A percentile compares a stretch with the other conserved stretches of the same genome.
These are phyloP conservation scores for Citrus sp. DNA, from an alignment of 345 rosid species.

Conservation along the genomic window DNA sequence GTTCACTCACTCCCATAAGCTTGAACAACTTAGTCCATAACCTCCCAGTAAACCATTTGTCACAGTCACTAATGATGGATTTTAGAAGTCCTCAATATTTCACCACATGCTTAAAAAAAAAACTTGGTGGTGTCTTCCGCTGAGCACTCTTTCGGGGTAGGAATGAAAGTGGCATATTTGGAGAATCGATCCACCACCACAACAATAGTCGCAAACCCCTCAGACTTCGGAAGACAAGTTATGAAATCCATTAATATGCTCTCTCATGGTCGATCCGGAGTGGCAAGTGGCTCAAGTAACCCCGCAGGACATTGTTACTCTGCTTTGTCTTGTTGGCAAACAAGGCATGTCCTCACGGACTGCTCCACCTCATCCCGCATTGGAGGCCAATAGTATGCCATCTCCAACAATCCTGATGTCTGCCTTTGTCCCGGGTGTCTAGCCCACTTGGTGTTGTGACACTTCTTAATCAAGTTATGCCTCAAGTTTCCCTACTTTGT, in stretches of 20 bases:
- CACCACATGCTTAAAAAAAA: constrained; percentile 4
- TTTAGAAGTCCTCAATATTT: neutral
- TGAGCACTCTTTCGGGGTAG: neutral
- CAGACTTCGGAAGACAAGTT: accelerated
- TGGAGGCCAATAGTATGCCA: no score
- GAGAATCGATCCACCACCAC: neutral
- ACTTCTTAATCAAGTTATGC: neutral
- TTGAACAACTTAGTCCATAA: neutral
- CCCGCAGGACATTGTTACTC: accelerated
- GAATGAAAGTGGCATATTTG: neutral
- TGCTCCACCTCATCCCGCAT: neutral
- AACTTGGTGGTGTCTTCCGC: neutral
- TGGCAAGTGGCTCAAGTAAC: neutral
- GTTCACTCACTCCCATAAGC: neutral
- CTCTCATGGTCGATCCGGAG: neutral
- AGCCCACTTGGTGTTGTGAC: neutral
- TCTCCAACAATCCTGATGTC: accelerated
- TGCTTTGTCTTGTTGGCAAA: neutral
- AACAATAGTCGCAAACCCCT: neutral
- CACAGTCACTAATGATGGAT: neutral
- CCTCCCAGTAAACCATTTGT: neutral
- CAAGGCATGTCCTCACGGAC: neutral
- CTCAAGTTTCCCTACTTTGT: neutral
- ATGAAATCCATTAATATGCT: neutral
- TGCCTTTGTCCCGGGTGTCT: no score